Percentiles rank a stretch among this genome's conserved stretches.
Conservation (phyloP, 345 rosid genomes). For the Draba incana region DNA sequence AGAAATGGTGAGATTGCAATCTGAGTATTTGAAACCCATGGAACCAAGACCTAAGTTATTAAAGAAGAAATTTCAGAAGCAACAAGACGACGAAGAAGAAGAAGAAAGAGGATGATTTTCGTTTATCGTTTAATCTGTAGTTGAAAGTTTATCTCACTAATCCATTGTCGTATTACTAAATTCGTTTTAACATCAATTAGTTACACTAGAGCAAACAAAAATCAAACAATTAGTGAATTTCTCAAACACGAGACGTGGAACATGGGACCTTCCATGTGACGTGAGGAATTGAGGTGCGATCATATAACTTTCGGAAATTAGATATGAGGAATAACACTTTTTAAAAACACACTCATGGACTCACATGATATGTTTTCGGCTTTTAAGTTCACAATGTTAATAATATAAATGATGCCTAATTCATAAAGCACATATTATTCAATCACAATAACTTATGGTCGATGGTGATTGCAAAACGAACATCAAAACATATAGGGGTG, state of each 20-base stretch:
- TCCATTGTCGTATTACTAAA: background rate
- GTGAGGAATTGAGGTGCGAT: slow-evolving; percentile 20
- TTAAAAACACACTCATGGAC: slow-evolving; percentile 21
- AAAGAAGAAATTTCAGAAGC: slow-evolving; percentile 47
- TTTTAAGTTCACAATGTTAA: background rate
- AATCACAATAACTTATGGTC: background rate
- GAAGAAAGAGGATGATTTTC: slow-evolving; percentile 13
- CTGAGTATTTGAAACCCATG: slow-evolving; percentile 71
- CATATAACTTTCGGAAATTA: slow-evolving; percentile 12
- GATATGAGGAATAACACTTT: slow-evolving; percentile 25
- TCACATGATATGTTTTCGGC: slow-evolving; percentile 41
- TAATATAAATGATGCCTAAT: slow-evolving; percentile 25
- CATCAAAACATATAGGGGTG: too few relatives aligned
- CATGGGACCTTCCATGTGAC: slow-evolving; percentile 36
- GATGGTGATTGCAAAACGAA: too few relatives aligned
- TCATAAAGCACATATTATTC: slow-evolving; percentile 30
- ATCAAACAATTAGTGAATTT: background rate
- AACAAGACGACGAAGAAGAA: slow-evolving; percentile 11
- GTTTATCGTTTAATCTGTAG: background rate
- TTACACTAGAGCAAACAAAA: background rate
- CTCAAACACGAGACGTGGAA: too few relatives aligned
- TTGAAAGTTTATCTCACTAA: background rate
- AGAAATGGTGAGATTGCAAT: slow-evolving; percentile 82
- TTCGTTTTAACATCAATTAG: background rate
- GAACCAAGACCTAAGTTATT: slow-evolving; percentile 64